Evolutionary conservation across 768 basidiomycete species (phyloP), one percentile per base, ranked within the genome.

Genomic region (Steccherinum ochraceum): DNA sequence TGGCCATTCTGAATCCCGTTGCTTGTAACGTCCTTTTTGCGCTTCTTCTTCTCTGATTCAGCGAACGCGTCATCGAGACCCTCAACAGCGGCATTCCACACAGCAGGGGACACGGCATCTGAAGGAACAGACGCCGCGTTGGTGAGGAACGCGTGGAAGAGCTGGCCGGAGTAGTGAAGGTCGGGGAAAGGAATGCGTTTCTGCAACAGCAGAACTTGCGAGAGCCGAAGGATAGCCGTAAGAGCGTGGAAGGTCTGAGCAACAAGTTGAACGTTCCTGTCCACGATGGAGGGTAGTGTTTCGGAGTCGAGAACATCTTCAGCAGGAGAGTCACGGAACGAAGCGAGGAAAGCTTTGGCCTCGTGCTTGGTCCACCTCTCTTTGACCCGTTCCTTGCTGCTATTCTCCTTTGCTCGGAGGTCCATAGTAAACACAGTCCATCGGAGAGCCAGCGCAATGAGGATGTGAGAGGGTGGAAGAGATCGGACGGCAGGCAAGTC

Each of bases 321-420:
- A 20, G 46, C 49, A 4, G 23, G 4, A 13, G 13, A 20, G 39
- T 50, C 51, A 53, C 44, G 50, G 63, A 81, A 80, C 25, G 80
- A 70, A 0, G 77, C 69, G 40, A 90, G 71, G 59, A 88, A 73
- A 24, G 77, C 79, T 2, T 60, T 69, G 3, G 78, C 83, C 61
- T 92, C 89, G 4, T 64, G 67, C 53, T 65, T 71, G 0, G 81
- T 84, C 89, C 89, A 92, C 21, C 77, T 71, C 61, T 87, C 87
- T 55, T 72, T 74, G 52, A 83, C 77, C 39, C 79, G 75, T n/a
- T 79, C 83, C 58, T 74, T 79, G 53, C 69, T 79, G 16, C 65
- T 61, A 0, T 68, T 67, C 57, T 80, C 83, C 46, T 71, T 55
- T 21, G 80, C 77, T 16, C 85, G 77, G 5, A 55, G 53, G 50